Base-by-base conservation (phyloP, 2,329 filamentous ascomycete genomes). In the Waltergamsia citrina region DNA sequence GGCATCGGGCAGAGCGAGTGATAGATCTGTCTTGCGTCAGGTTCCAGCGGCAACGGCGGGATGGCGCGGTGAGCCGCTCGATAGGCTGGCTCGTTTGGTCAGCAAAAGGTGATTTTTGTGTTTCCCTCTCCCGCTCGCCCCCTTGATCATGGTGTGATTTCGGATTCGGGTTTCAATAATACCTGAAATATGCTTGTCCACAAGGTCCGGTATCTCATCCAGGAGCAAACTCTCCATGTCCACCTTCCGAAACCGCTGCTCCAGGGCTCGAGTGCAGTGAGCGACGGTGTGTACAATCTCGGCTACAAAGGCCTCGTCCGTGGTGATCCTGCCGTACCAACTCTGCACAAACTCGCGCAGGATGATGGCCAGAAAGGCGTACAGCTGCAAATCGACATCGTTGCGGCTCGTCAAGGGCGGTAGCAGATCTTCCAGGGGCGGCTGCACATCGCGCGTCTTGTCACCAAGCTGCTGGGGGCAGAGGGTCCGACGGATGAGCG, bases 371-470 rank as follows among this genome's bases (percentile, higher is more conserved):
- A 98, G 78, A 39, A 96, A 74, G 19, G 85, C 90, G 54, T 96
- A 98, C 5, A 98, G 71, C 60, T 98, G 84, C 37, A 93, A 64
- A 56, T 98, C 92, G 39, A 96, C 77, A 46, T 93, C 86, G 56
- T 94, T 94, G 33, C 86, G 87, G 63, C 87, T 94, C 32, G 90
- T 96, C 50, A 98, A 68, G 25, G 88, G 87, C 38, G 90, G 92
- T 29, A 98, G 66, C 28, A 94, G 65, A 46, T 88, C 82, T 39
- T 93, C 78, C 45, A 94, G 79, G 32, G 85, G 29, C 19, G 62
- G 56, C 38, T 48, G 51, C 19, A 42, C 43, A 40, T 59, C 59
- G 38, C 59, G 58, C 29, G 71, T 72, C 46, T 81, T 65, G 59
- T 82, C 65, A 44, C 65, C 53, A 12, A 7, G 63, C 36, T 79